Evolutionary conservation across 1,284 basidiomycete genomes (phyloP), one percentile per base, ranked within the genome.

Genomic region (Trichosporon inkin): DNA sequence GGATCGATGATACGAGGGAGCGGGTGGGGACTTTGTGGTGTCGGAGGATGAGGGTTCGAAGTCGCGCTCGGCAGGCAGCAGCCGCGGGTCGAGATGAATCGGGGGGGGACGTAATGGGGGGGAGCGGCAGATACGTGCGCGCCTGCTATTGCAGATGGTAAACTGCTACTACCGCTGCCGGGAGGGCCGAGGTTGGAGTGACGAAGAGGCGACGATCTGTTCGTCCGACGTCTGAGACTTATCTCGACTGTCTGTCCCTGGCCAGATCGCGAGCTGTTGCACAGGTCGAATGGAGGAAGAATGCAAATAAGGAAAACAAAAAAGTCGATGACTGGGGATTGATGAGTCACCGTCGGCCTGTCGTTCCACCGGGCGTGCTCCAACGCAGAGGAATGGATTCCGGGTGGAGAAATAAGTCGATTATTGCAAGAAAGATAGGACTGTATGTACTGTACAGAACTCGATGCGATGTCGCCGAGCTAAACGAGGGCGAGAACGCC

Each of bases 401-500:
- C 17, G 19, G 34, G 16, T 11, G 51, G 51, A 53, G 34, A 20
- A 16, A 24, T n/a, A 11, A 10, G 41, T 47, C 24, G 44, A 49
- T 35, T 53, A 49, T 35, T 53, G 51, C 28, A 14, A 53, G 35
- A 53, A 22, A 37, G 51, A 36, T n/a, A n/a, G n/a, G n/a, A n/a
- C n/a, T n/a, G n/a, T n/a, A n/a, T n/a, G n/a, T n/a, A n/a, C n/a
- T n/a, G n/a, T n/a, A n/a, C n/a, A n/a, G n/a, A n/a, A n/a, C n/a
- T n/a, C n/a, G n/a, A n/a, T n/a, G n/a, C 34, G 41, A 24, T 20
- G 41, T 40, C n/a, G 28, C 28, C 28, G 28, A 32, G 28, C 28
- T 8, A 32, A 32, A 32, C 8, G 28, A 5, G 8, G 8, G 28
- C 5, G 8, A 32, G 28, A 8, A 8, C 8, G 28, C 8, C 28